Conservation (phyloP, 768 basidiomycete species). For the Tubosaeta sp. region DNA sequence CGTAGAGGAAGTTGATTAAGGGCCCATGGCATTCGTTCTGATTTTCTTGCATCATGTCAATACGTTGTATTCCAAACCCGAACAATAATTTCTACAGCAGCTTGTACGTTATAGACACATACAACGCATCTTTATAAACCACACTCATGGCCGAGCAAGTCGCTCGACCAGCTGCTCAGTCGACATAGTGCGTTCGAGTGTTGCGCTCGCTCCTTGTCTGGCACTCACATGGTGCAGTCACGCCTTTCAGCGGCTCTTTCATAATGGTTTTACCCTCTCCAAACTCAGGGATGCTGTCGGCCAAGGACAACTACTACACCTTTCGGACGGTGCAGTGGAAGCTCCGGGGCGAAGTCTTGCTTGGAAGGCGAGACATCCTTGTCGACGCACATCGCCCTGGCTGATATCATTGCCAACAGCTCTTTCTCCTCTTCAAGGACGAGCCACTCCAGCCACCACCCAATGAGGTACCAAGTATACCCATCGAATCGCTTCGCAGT, state of each 20-base stretch:
- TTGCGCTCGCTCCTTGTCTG: neutral
- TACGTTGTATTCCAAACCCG: slow-evolving; percentile 29
- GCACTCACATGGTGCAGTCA: slow-evolving; percentile 28
- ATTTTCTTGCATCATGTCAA: slow-evolving; percentile 28
- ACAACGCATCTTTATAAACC: too few species aligned
- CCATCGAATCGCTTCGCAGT: slow-evolving; percentile 39
- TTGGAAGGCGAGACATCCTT: slow-evolving; percentile 62
- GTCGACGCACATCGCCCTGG: slow-evolving; percentile 8
- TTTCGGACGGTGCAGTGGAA: slow-evolving; percentile 39
- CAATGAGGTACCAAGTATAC: slow-evolving; percentile 33
- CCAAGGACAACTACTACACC: slow-evolving; percentile 52
- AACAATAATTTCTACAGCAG: slow-evolving; percentile 24
- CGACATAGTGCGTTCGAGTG: slow-evolving; percentile 23
- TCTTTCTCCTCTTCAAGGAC: slow-evolving; percentile 58
- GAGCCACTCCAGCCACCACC: slow-evolving; percentile 60
- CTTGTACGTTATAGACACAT: slow-evolving; percentile 14
- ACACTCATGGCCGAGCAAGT: slow-evolving; percentile 20
- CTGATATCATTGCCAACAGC: slow-evolving; percentile 37
- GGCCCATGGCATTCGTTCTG: slow-evolving; percentile 20
- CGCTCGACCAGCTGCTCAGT: slow-evolving; percentile 20
- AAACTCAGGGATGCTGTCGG: slow-evolving; percentile 67
- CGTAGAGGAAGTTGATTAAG: slow-evolving; percentile 87
- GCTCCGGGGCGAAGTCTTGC: slow-evolving; percentile 74
- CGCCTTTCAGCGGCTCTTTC: slow-evolving; percentile 46
- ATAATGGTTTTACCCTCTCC: slow-evolving; percentile 49